Evolutionary conservation across 306 rosid genomes (phyloP).

Genomic region (Cucurbita moschata): DNA sequence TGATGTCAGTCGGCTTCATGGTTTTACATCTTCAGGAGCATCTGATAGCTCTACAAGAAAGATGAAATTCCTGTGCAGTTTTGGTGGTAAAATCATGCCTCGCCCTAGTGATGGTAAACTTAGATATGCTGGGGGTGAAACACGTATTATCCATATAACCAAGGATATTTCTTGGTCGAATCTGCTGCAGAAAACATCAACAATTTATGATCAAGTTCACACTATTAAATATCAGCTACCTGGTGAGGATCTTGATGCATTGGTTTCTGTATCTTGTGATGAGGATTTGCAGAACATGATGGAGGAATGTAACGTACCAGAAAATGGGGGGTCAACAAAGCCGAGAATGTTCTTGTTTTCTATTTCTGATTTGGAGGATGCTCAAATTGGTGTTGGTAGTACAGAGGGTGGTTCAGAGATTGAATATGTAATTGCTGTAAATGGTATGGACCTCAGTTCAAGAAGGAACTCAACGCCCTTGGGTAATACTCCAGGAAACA

Average conservation of each 20-base stretch:
- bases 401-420: conserved; percentile 59
- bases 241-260: conserved; percentile 89
- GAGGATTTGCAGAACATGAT: conserved; percentile 86
- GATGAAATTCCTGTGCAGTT: conserved; percentile 76
- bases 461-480: conserved; percentile 43
- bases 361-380: conserved; percentile 51
- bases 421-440: conserved; percentile 70
- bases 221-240: conserved; percentile 83
- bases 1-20: conserved; percentile 30
- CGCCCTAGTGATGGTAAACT: conserved; percentile 81
- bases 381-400: conserved; percentile 41
- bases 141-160: conserved; percentile 52
- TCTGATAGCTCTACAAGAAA: conserved; percentile 38
- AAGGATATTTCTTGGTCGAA: conserved; percentile 53
- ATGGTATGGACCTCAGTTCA: conserved; percentile 55
- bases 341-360: conserved; percentile 71
- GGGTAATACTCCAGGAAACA: conserved; percentile 35
- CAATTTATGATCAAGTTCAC: conserved; percentile 36
- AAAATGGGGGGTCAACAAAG: conserved; percentile 41
- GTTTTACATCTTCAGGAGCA: conserved; percentile 34
- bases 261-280: conserved; percentile 72
- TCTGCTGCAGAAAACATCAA: conserved; percentile 46
- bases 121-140: conserved; percentile 85
- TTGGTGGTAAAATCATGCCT: conserved; percentile 66
- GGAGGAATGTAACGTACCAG: conserved; percentile 57